A percentile compares a stretch with the other conserved stretches of the same genome.
Evolutionary conservation across 495 filamentous ascomycete species (phyloP).

Genomic region (Amphirosellinia nigrospora): DNA sequence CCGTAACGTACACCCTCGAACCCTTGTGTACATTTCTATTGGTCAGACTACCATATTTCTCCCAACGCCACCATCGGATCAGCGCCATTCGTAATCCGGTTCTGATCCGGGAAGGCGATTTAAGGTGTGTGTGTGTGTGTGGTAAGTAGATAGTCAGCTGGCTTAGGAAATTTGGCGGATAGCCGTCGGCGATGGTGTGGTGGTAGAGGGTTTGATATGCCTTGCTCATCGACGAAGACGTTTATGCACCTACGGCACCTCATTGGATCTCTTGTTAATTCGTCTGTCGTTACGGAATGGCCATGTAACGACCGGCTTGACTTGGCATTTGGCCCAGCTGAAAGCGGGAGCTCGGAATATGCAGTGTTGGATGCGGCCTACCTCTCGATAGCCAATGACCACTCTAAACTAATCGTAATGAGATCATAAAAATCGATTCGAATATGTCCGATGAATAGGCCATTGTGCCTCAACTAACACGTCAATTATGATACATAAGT

Average conservation of each 20-base stretch:
- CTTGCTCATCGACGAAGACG: neutral
- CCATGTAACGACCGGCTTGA: neutral
- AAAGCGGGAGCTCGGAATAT: slow-evolving; percentile 13
- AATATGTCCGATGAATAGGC: neutral
- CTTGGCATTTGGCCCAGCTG: slow-evolving; percentile 16
- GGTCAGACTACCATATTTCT: neutral
- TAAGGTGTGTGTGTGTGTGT: no score
- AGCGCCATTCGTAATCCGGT: slow-evolving; percentile 17
- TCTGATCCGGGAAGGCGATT: no score
- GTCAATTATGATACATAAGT: neutral
- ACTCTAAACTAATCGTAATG: neutral
- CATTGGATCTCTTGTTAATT: neutral
- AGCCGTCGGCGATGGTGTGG: slow-evolving; percentile 2
- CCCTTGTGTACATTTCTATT: neutral
- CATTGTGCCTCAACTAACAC: neutral
- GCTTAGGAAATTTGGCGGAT: neutral
- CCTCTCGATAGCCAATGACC: neutral
- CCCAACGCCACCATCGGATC: slow-evolving; percentile 6
- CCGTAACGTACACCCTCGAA: neutral
- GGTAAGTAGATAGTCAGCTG: slow-evolving; percentile 5
- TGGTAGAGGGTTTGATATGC: slow-evolving; percentile 14
- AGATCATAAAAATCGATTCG: neutral
- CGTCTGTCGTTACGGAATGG: neutral
- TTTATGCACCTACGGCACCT: neutral
- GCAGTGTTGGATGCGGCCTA: slow-evolving; percentile 6